phyloP scores from a whole-genome alignment of 106 monocot genomes.

The Hemerocallis citrina region DNA sequence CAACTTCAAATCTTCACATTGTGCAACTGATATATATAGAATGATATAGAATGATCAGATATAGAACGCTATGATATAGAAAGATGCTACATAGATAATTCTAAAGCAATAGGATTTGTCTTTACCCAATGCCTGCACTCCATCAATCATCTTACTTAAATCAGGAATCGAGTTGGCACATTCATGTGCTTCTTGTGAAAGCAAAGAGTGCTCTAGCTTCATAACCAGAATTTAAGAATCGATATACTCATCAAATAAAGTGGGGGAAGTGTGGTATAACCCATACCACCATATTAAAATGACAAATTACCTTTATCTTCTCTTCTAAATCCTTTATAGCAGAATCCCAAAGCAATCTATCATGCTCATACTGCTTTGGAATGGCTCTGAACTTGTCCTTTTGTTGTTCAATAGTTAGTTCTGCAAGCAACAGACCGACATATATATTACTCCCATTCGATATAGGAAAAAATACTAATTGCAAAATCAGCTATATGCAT shows the following conservation, averaged over 20 bases:
- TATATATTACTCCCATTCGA: not conserved
- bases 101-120: not conserved
- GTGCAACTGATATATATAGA: conserved; percentile 38
- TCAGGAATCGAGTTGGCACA: conserved; percentile 72
- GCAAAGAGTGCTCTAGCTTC: conserved; percentile 58
- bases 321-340: conserved; percentile 44
- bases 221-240: conserved; percentile 21
- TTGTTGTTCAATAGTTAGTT: conserved; percentile 34
- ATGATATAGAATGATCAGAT: too few relatives aligned
- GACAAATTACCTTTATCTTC: conserved; percentile 65
- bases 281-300: not conserved
- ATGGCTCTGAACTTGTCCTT: conserved; percentile 34
- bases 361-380: conserved; percentile 40
- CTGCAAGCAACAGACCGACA: conserved; percentile 19
- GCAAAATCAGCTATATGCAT: conserved; percentile 3
- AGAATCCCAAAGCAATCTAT: conserved; percentile 41
- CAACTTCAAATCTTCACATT: conserved; percentile 66
- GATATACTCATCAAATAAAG: conserved; percentile 3
- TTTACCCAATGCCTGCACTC: conserved; percentile 64
- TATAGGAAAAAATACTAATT: not conserved
- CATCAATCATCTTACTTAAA: conserved; percentile 63
- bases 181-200: conserved; percentile 56
- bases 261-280: too few relatives aligned
- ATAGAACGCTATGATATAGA: too few relatives aligned
- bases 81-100: not conserved